Conservation (phyloP, 2,329 filamentous ascomycete genomes). For the Pseudogymnoascus sp. region DNA sequence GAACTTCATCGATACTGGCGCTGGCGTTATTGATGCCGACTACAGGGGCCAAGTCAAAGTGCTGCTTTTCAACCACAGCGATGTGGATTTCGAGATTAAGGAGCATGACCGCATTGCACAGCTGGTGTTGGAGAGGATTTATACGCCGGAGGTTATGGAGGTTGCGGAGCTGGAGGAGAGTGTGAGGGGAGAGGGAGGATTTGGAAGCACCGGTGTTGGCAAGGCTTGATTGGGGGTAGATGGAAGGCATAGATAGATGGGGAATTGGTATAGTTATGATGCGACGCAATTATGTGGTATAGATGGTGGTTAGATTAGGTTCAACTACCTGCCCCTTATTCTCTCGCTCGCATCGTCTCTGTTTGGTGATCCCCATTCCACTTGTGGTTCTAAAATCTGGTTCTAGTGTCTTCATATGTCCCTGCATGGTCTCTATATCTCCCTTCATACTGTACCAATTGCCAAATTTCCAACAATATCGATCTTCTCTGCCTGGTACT, state of each 20-base stretch:
- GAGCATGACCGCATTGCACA: constrained; percentile 89
- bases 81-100: constrained; percentile 71
- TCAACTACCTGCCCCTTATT: background rate
- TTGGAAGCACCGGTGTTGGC: constrained; percentile 68
- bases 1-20: constrained; percentile 92
- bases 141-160: constrained; percentile 84
- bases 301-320: constrained; percentile 4
- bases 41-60: constrained; percentile 94
- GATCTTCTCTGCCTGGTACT: constrained; percentile 51
- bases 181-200: constrained; percentile 81
- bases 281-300: background rate
- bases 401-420: background rate
- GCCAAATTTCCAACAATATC: constrained; percentile 5
- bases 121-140: constrained; percentile 88
- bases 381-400: background rate
- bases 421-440: too few species aligned
- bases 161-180: constrained; percentile 84
- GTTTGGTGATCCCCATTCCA: background rate
- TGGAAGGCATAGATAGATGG: background rate
- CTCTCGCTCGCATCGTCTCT: background rate
- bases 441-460: background rate
- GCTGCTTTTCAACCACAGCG: constrained; percentile 85
- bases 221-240: constrained; percentile 12
- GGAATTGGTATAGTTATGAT: background rate
- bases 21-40: constrained; percentile 95